Percentiles rank a stretch among this genome's conserved stretches.
These are phyloP conservation scores for Austroboletus eburneus DNA, from an alignment of 768 basidiomycete genomes.

Conservation along the genomic window DNA sequence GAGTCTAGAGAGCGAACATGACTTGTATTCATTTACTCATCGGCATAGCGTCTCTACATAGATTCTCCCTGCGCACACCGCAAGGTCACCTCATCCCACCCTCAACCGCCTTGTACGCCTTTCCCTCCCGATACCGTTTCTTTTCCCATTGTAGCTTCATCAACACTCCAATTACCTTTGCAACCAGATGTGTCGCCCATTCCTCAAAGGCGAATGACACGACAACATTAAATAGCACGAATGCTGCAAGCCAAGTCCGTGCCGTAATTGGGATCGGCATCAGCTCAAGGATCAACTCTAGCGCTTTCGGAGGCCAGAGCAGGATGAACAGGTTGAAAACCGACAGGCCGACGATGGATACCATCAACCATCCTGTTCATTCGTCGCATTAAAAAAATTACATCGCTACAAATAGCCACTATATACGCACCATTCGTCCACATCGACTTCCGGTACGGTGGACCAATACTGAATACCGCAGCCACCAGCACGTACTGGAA, in stretches of 20 bases:
- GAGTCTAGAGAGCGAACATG: too few species aligned
- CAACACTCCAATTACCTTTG: constrained; percentile 48
- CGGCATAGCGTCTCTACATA: neutral
- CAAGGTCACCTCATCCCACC: constrained; percentile 49
- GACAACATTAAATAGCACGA: constrained; percentile 65
- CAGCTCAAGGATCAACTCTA: constrained; percentile 67
- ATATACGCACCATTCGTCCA: constrained; percentile 83
- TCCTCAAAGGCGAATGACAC: constrained; percentile 74
- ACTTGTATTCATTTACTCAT: neutral
- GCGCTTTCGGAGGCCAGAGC: constrained; percentile 57
- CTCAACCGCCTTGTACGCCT: constrained; percentile 84
- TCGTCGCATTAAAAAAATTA: neutral
- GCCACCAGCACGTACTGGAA: constrained; percentile 99
- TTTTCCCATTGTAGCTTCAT: constrained; percentile 38
- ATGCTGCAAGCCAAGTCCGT: constrained; percentile 63
- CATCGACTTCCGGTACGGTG: constrained; percentile 92
- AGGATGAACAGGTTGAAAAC: constrained; percentile 75
- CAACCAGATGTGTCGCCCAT: constrained; percentile 61
- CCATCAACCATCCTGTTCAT: constrained; percentile 71
- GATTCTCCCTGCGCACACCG: neutral
- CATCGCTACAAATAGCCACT: neutral
- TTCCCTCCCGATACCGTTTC: constrained; percentile 56
- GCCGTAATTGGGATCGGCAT: constrained; percentile 69
- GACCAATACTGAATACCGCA: constrained; percentile 96
- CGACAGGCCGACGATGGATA: constrained; percentile 64